These are phyloP conservation scores for Metschnikowia lochheadii DNA, from an alignment of 805 yeast genomes.

Conservation along the genomic window DNA sequence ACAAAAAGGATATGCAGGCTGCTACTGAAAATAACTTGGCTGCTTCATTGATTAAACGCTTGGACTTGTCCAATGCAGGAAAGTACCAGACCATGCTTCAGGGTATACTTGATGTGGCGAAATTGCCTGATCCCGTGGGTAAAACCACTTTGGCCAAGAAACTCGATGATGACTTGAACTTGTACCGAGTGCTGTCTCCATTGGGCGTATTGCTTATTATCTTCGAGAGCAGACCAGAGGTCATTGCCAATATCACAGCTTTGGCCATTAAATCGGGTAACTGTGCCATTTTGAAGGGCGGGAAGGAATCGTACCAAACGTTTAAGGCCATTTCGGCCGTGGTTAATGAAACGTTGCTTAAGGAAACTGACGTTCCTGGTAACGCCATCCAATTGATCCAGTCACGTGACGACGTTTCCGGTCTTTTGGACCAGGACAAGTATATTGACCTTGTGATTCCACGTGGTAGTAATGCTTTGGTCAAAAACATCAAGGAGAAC, in stretches of 20 bases:
- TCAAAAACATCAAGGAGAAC: slow-evolving; percentile 74
- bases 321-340: slow-evolving; percentile 77
- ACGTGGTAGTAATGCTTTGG: slow-evolving; percentile 93
- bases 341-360: slow-evolving; percentile 53
- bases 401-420: slow-evolving; percentile 87
- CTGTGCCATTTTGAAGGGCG: slow-evolving; percentile 95
- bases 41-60: slow-evolving; percentile 70
- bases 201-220: slow-evolving; percentile 91
- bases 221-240: slow-evolving; percentile 97
- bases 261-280: slow-evolving; percentile 95
- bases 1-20: slow-evolving; percentile 65
- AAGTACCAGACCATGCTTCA: slow-evolving; percentile 93
- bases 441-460: slow-evolving; percentile 95
- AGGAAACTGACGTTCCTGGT: slow-evolving; percentile 67
- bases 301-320: slow-evolving; percentile 85
- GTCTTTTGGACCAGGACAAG: slow-evolving; percentile 75
- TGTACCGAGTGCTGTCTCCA: slow-evolving; percentile 85
- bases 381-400: slow-evolving; percentile 82
- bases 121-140: slow-evolving; percentile 89
- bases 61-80: slow-evolving; percentile 76
- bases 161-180: slow-evolving; percentile 82
- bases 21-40: slow-evolving; percentile 64
- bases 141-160: slow-evolving; percentile 76
- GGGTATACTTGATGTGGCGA: slow-evolving; percentile 89
- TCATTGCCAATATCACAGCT: slow-evolving; percentile 95